A percentile compares a stretch with the other conserved stretches of the same genome.
Conservation (phyloP, 306 rosid genomes). For the Abrus precatorius region DNA sequence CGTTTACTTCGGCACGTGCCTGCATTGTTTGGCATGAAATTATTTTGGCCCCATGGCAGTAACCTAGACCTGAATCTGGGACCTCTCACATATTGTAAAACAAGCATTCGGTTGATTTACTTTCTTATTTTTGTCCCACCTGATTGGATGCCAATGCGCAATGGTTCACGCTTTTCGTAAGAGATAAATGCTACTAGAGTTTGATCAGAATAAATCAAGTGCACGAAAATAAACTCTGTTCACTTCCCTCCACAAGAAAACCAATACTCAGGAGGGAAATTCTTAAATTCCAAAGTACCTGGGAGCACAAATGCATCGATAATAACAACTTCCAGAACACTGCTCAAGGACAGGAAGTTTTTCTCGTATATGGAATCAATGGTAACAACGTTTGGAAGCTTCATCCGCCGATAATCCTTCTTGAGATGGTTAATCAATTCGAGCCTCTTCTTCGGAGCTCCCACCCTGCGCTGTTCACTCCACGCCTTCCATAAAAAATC, state of each 20-base stretch:
- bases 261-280: not conserved
- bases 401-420: constrained; percentile 65
- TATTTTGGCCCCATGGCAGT: not conserved
- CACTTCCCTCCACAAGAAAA: not conserved
- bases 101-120: not conserved
- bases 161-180: not conserved
- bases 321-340: constrained; percentile 79
- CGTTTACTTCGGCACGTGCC: not conserved
- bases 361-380: constrained; percentile 87
- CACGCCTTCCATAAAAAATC: constrained; percentile 70
- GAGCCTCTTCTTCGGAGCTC: constrained; percentile 78
- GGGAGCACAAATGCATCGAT: constrained; percentile 83
- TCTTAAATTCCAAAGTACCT: constrained; percentile 56
- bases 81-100: not conserved
- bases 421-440: constrained; percentile 66
- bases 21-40: not conserved
- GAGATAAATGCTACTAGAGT: not conserved
- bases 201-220: not conserved
- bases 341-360: constrained; percentile 75
- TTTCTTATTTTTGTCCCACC: not conserved
- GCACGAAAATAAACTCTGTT: not conserved
- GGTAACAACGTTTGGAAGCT: constrained; percentile 81
- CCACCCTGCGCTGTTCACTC: constrained; percentile 75
- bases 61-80: not conserved
- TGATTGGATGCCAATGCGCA: not conserved